Percentiles rank a stretch among this genome's conserved stretches.
phyloP scores from a whole-genome alignment of 495 filamentous ascomycete genomes.

The Pseudoneurospora amorphoporcata region DNA sequence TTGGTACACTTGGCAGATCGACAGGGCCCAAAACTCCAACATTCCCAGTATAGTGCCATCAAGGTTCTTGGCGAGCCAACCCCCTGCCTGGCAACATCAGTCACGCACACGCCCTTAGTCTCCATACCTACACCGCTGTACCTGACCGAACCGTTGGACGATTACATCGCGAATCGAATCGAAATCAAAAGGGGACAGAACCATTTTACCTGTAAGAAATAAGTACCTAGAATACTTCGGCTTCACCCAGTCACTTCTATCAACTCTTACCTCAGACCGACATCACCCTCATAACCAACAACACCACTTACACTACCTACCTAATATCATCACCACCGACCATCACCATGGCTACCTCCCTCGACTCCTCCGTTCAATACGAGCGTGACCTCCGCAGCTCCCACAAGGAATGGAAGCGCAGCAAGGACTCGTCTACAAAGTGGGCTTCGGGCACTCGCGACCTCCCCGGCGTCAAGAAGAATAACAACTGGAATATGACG shows the following conservation, averaged over 20 bases:
- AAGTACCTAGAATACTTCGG: not conserved
- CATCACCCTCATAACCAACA: not conserved
- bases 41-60: not conserved
- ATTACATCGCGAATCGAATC: not conserved
- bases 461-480: constrained; percentile 13
- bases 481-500: constrained; percentile 1
- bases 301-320: not conserved
- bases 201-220: not conserved
- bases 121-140: not conserved
- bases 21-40: not conserved
- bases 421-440: constrained; percentile 31
- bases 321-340: not conserved
- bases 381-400: constrained; percentile 36
- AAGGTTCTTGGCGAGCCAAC: not conserved
- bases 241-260: not conserved
- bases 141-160: not conserved
- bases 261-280: not conserved
- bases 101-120: not conserved
- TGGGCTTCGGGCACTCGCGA: constrained; percentile 29
- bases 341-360: constrained; percentile 10
- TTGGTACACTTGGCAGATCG: not conserved
- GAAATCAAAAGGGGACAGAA: not conserved
- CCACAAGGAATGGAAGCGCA: constrained; percentile 32
- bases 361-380: constrained; percentile 10
- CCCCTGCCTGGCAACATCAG: not conserved